Evolutionary conservation across 768 basidiomycete genomes (phyloP), one percentile per base, ranked within the genome.

Genomic region (Pleurotus eryngii): DNA sequence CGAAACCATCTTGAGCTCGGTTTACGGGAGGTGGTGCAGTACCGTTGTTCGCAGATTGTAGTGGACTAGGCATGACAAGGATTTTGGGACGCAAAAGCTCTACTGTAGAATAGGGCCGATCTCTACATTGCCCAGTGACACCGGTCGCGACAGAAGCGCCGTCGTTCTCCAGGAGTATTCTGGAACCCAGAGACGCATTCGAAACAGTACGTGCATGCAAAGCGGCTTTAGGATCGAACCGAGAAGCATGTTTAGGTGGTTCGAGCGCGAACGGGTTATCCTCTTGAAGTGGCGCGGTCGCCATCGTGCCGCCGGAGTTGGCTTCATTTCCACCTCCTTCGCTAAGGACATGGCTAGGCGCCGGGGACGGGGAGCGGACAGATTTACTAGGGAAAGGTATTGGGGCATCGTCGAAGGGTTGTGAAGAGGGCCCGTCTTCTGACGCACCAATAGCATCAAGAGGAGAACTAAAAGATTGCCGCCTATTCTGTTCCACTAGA

Each of bases 1-100:
- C 77, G 68, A 92, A 89, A 7, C 86, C 87, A 48, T 82, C 82
- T 47, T 77, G 74, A 30, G 76, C 63, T 35, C 30, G 8, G 40
- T 67, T 71, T 3, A 65, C 66, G 42, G 64, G 61, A 14, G 76
- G 58, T 45, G 74, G 65, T n/a, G 74, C 68, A 15, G 76, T 61
- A 18, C 71, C 60, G 38, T 70, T 63, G 15, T 74, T 65, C 15
- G 71, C 64, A 50, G 77, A 72, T 63, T 95, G 90, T 38, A 96
- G 74, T 1, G 92, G 91, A 59, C 88, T 89, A 8, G 95, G 95
- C 95, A 97, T 96, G 60, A 97, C 85, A 46, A 97, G 85, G n/a
- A 94, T 80, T 69, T 94, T 94, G 1, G 95, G 95, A 18, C 94
- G 81, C 63, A 96, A 77, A 45, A 96, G 76, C 30, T 94, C 90